Conservation (phyloP, 805 yeast species). For the Kodamaea sagamina region DNA sequence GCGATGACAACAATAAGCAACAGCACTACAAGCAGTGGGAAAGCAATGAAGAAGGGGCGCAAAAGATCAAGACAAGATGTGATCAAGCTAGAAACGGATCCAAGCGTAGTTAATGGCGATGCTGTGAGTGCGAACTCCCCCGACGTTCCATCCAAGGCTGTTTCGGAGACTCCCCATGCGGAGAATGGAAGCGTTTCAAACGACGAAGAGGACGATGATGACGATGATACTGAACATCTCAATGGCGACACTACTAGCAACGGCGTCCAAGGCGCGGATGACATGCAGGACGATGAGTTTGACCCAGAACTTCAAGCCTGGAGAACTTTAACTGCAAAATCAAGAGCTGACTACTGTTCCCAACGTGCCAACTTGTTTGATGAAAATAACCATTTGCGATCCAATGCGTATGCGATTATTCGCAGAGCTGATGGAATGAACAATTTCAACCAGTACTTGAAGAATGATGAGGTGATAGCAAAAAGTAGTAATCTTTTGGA, state of each 20-base stretch:
- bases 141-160: conserved; percentile 8
- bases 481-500: conserved; percentile 50
- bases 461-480: conserved; percentile 40
- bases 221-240: conserved; percentile 31
- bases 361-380: conserved; percentile 67
- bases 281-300: conserved; percentile 56
- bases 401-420: conserved; percentile 67
- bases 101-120: conserved; percentile 7
- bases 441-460: conserved; percentile 50
- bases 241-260: conserved; percentile 2
- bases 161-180: conserved; percentile 18
- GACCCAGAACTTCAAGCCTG: conserved; percentile 81
- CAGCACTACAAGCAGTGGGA: conserved; percentile 24
- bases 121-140: conserved; percentile 15
- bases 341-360: conserved; percentile 73
- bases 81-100: conserved; percentile 31
- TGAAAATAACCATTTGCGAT: conserved; percentile 55
- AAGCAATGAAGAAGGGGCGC: conserved; percentile 42
- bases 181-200: conserved; percentile 24
- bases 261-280: conserved; percentile 24
- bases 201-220: conserved; percentile 32
- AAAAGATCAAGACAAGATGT: conserved; percentile 40
- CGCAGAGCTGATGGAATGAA: conserved; percentile 71
- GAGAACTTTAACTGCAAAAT: conserved; percentile 79
- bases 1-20: conserved; percentile 15